Conservation (phyloP, 2,329 filamentous ascomycete genomes). For the Diaporthe caulivora region DNA sequence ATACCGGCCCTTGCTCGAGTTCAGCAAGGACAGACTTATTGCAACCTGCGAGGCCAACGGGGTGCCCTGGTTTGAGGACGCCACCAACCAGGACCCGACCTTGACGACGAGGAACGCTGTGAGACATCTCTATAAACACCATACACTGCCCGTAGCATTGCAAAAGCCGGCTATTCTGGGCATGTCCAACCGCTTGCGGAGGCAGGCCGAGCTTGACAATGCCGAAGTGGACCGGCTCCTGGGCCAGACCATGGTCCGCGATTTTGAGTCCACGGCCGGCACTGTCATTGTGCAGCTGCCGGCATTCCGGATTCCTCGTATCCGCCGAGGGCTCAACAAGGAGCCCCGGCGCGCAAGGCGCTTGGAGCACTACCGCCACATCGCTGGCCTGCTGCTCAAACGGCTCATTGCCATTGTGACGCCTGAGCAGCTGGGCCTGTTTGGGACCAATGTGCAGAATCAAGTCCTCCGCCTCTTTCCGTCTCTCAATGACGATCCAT, state of each 20-base stretch:
- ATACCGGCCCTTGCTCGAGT: constrained; percentile 77
- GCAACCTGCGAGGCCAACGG: constrained; percentile 78
- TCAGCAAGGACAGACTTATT: constrained; percentile 79
- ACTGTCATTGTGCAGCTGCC: constrained; percentile 62
- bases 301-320: constrained; percentile 43
- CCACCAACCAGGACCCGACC: constrained; percentile 82
- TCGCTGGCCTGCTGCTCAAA: constrained; percentile 61
- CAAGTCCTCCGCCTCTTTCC: constrained; percentile 64
- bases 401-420: constrained; percentile 64
- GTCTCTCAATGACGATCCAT: constrained; percentile 47
- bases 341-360: constrained; percentile 45
- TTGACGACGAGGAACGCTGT: constrained; percentile 86
- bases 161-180: constrained; percentile 73
- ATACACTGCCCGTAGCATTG: constrained; percentile 77
- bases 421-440: constrained; percentile 59
- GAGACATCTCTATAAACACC: constrained; percentile 71
- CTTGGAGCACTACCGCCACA: constrained; percentile 52
- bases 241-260: constrained; percentile 58
- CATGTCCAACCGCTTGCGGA: constrained; percentile 66
- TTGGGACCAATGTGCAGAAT: constrained; percentile 58
- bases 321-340: constrained; percentile 42
- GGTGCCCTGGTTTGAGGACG: constrained; percentile 85
- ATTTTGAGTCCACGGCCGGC: constrained; percentile 62
- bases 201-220: constrained; percentile 58
- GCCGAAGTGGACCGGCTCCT: constrained; percentile 68